phyloP scores from a whole-genome alignment of 78 protist genomes.

The Pelomyxa schiedti region DNA sequence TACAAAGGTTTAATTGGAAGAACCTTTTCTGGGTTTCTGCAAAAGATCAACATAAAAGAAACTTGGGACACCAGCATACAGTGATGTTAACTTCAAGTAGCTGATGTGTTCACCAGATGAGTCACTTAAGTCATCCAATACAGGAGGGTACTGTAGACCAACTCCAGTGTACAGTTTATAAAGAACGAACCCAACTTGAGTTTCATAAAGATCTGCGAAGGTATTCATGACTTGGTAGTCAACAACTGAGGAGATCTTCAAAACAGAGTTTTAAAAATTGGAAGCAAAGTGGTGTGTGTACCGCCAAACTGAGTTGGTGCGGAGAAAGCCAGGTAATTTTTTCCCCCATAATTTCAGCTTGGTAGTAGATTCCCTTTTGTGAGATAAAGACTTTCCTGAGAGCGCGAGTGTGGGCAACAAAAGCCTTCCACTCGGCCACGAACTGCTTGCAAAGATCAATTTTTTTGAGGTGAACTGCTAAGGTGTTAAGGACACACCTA shows the following conservation, averaged over 20 bases:
- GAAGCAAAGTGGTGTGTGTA: not conserved
- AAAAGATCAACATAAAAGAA: not conserved
- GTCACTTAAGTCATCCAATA: not conserved
- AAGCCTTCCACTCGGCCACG: constrained; percentile 50
- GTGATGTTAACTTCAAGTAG: not conserved
- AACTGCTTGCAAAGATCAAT: constrained; percentile 34
- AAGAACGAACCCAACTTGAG: constrained; percentile 68
- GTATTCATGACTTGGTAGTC: constrained; percentile 74
- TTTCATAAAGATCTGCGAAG: constrained; percentile 78
- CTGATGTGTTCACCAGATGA: not conserved
- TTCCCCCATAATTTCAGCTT: constrained; percentile 73
- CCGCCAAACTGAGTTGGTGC: not conserved
- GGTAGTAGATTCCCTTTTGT: constrained; percentile 89
- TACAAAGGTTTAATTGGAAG: not conserved
- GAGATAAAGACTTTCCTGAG: constrained; percentile 80
- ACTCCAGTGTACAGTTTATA: constrained; percentile 47
- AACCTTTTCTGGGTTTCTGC: not conserved
- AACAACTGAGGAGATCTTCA: constrained; percentile 38
- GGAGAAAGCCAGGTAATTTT: constrained; percentile 89
- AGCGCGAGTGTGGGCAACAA: constrained; percentile 16
- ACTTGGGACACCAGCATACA: not conserved
- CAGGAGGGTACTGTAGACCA: constrained; percentile 70
- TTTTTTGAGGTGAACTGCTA: constrained; percentile 25
- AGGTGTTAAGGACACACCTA: not conserved
- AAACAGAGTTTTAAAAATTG: not conserved